These are phyloP conservation scores for Pseudozyma hubeiensis DNA, from an alignment of 1,284 basidiomycete species.

Conservation along the genomic window DNA sequence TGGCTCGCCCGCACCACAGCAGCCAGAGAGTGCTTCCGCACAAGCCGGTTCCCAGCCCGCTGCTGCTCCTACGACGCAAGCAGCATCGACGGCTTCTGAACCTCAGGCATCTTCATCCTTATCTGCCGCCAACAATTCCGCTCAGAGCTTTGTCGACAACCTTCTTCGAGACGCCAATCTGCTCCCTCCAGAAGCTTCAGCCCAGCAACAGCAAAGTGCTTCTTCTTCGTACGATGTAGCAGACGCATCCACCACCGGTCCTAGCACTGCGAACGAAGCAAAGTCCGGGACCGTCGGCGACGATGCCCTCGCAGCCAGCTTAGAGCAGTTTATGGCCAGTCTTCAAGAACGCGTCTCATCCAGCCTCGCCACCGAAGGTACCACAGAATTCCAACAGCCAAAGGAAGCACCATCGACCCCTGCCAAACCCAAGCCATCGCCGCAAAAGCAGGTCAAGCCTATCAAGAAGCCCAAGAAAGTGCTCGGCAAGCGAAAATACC, in stretches of 20 bases:
- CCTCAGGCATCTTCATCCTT: slow-evolving; percentile 12
- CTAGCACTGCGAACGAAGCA: slow-evolving; percentile 1
- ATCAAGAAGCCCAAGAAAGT: slow-evolving; percentile 42
- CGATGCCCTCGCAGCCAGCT: slow-evolving; percentile 49
- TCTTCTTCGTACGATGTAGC: not conserved
- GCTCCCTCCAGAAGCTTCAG: slow-evolving; percentile 6
- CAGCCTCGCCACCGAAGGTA: slow-evolving; percentile 16
- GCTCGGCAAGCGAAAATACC: slow-evolving; percentile 51
- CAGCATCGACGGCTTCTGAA: slow-evolving; percentile 11
- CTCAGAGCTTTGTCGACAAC: slow-evolving; percentile 43
- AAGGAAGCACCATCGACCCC: slow-evolving; percentile 13
- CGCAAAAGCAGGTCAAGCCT: slow-evolving; percentile 25
- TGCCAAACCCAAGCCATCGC: slow-evolving; percentile 16
- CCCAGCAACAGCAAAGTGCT: not conserved
- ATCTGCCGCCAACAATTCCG: slow-evolving; percentile 22
- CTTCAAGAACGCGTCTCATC: slow-evolving; percentile 34
- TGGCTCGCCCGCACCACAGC: slow-evolving; percentile 21
- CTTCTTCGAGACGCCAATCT: slow-evolving; percentile 44
- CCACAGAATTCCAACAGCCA: slow-evolving; percentile 1
- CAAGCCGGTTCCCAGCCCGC: not conserved
- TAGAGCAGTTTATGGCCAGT: slow-evolving; percentile 59
- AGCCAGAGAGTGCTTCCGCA: not conserved
- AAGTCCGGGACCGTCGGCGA: slow-evolving; percentile 19
- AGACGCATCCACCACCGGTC: not conserved
- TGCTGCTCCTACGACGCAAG: slow-evolving; percentile 3